Evolutionary conservation across 2,329 filamentous ascomycete species (phyloP), one percentile per base, ranked within the genome.

Genomic region (Immersiporthe knoxdaviesiana): DNA sequence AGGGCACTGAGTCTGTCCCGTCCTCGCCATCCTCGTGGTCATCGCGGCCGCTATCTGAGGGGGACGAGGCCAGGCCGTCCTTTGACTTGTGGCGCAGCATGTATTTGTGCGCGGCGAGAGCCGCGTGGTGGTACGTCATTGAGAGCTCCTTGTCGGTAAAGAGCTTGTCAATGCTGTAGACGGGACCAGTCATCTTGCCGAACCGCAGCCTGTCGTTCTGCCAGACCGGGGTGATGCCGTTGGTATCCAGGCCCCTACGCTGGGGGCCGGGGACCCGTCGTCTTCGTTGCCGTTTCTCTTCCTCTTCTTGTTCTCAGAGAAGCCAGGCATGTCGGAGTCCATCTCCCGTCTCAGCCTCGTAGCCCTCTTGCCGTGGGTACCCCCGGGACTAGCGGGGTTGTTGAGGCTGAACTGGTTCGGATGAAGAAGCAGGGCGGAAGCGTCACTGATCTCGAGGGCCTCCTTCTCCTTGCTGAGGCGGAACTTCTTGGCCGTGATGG

Each of bases 141-240:
- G 86, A 84, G 39, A 91, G 82, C 79, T 91, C 89, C 78, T 90
- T 91, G 74, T 91, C 89, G 0, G 89, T 91, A 64, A 91, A 91
- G 50, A 91, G 84, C 80, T 91, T 91, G 74, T 91, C 88, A 70
- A 91, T 86, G 76, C 86, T 90, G 76, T 90, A 90, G 1, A 88
- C 79, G 0, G 87, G 84, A 11, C 87, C 88, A 27, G 86, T 84
- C 74, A 88, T 84, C 75, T 86, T 86, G 68, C 85, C 80, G 68
- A 81, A 79, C 72, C 84, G 82, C 65, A 88, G 80, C 75, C 87
- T 85, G 73, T 90, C 88, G 64, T 83, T 86, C 75, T 88, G 86
- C 88, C 88, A 90, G 32, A 90, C 79, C 8, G 88, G 83, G 1
- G 88, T 91, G 39, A 84, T 88, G 73, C 82, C 85, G 67, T 84